phyloP scores from a whole-genome alignment of 2,329 filamentous ascomycete genomes.

The Chaetomiaceae sp. region DNA sequence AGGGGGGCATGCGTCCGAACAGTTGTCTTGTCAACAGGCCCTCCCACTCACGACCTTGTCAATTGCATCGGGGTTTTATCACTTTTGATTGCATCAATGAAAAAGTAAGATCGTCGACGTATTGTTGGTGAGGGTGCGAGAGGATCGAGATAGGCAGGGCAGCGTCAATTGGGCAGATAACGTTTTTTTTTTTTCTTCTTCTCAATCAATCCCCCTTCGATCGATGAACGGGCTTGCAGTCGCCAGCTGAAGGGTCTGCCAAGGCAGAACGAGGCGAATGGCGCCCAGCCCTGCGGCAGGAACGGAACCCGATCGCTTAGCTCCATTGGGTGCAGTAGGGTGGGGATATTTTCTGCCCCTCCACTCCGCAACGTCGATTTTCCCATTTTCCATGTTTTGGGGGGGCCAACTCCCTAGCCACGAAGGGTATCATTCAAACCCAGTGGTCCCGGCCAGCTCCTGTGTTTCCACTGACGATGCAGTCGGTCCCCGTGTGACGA shows the following conservation, averaged over 20 bases:
- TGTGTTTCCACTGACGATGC: neutral
- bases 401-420: neutral
- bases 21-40: too few relatives aligned
- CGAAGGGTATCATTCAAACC: neutral
- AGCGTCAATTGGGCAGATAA: neutral
- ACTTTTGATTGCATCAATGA: too few relatives aligned
- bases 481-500: neutral
- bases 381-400: neutral
- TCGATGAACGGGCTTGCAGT: too few relatives aligned
- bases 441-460: too few relatives aligned
- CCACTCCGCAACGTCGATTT: slow-evolving; percentile 3
- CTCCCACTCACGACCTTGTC: too few relatives aligned
- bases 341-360: neutral
- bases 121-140: too few relatives aligned
- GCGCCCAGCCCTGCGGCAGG: slow-evolving; percentile 13
- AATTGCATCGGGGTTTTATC: too few relatives aligned
- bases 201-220: too few relatives aligned
- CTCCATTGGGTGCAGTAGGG: slow-evolving; percentile 9
- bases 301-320: slow-evolving; percentile 18
- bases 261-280: slow-evolving; percentile 14
- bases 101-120: too few relatives aligned
- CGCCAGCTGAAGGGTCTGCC: slow-evolving; percentile 12
- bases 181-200: too few relatives aligned
- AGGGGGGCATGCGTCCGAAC: neutral
- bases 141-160: neutral